Conservation (phyloP, 768 basidiomycete species). For the Trametes cinnabarina region DNA sequence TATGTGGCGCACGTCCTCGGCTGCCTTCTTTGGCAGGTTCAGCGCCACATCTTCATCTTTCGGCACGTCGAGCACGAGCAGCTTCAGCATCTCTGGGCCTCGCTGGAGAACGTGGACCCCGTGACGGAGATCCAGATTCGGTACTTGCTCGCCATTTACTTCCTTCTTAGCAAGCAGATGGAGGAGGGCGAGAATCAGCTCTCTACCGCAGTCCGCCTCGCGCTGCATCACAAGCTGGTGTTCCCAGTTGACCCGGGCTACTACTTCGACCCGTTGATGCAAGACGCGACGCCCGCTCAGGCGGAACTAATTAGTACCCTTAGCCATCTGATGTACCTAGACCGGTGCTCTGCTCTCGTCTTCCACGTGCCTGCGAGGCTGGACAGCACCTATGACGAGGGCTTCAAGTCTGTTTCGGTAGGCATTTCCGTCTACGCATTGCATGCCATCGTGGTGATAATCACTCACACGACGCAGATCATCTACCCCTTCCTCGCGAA, state of each 20-base stretch:
- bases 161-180: conserved; percentile 20
- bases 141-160: conserved; percentile 23
- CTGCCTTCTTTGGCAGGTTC: conserved; percentile 24
- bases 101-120: conserved; percentile 16
- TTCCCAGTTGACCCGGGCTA: conserved; percentile 9
- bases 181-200: conserved; percentile 22
- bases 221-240: conserved; percentile 10
- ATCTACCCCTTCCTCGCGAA: conserved; percentile 17
- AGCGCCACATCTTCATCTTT: conserved; percentile 13
- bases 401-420: conserved; percentile 20
- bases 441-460: not conserved
- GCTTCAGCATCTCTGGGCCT: conserved; percentile 13
- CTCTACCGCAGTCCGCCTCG: conserved; percentile 15
- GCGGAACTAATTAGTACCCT: conserved; percentile 24
- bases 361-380: conserved; percentile 17
- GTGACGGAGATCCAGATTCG: conserved; percentile 23
- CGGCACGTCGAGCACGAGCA: conserved; percentile 11
- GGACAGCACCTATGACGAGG: conserved; percentile 18
- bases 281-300: conserved; percentile 5
- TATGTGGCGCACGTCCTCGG: conserved; percentile 26
- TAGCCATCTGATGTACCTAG: conserved; percentile 25
- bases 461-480: conserved; percentile 1
- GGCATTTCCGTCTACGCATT: not conserved
- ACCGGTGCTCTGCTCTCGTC: conserved; percentile 22
- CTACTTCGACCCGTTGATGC: conserved; percentile 4